A percentile compares a stretch with the other conserved stretches of the same genome.
phyloP scores from a whole-genome alignment of 306 rosid genomes.

The Quillaja saponaria region DNA sequence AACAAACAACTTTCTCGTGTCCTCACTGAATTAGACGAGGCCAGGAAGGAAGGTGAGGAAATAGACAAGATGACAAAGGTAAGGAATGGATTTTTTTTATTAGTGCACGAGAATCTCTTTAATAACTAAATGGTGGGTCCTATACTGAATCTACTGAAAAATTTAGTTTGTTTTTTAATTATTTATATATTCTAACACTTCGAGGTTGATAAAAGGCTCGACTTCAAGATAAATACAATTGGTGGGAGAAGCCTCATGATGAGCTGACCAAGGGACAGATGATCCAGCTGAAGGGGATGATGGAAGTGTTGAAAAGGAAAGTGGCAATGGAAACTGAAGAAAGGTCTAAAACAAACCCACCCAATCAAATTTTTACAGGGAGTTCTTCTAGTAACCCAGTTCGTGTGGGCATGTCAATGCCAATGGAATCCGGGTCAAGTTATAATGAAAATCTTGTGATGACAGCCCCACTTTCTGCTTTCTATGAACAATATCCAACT shows the following conservation, averaged over 20 bases:
- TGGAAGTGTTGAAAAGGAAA: slow-evolving; percentile 40
- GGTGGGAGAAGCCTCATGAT: slow-evolving; percentile 36
- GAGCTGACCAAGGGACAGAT: slow-evolving; percentile 32
- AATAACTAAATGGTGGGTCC: no score
- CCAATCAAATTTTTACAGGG: slow-evolving; percentile 15
- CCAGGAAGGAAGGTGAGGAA: slow-evolving; percentile 32
- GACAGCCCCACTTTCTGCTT: no score
- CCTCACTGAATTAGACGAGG: slow-evolving; percentile 28
- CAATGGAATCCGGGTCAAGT: no score
- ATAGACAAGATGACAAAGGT: slow-evolving; percentile 15
- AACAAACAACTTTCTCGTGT: slow-evolving; percentile 30
- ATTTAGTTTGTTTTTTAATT: no score
- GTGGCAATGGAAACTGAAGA: slow-evolving; percentile 38
- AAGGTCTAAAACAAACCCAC: slow-evolving; percentile 31
- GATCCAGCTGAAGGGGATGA: slow-evolving; percentile 23
- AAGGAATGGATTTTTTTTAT: no score
- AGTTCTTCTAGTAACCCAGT: neutral
- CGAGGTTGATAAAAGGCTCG: no score
- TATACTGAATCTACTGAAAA: no score
- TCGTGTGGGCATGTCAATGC: no score
- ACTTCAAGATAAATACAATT: neutral
- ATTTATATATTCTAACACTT: no score
- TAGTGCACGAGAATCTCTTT: no score
- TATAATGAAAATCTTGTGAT: no score
- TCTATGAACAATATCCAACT: no score